Conservation (phyloP, 768 basidiomycete species). For the Suillus sp. region DNA sequence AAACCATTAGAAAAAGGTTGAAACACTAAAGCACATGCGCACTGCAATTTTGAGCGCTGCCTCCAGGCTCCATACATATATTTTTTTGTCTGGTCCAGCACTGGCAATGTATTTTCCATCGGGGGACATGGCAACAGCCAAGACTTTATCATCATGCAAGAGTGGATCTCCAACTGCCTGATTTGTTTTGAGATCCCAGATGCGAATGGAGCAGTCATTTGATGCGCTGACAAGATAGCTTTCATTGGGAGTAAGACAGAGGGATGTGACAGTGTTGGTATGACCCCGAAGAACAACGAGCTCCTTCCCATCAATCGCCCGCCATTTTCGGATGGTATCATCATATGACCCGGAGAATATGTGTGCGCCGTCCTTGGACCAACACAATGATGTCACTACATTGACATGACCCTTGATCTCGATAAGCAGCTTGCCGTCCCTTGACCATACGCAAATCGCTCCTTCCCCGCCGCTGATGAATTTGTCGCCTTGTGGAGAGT, state of each 20-base stretch:
- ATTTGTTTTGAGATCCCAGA: background rate
- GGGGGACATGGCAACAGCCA: constrained; percentile 72
- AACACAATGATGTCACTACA: background rate
- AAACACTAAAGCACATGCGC: background rate
- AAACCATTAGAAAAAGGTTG: background rate
- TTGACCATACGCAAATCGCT: background rate
- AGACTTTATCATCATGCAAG: constrained; percentile 82
- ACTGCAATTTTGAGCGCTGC: background rate
- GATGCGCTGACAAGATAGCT: background rate
- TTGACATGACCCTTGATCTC: background rate
- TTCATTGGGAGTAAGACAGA: background rate
- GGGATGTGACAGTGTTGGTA: background rate
- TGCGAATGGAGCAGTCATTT: background rate
- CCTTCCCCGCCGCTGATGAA: background rate
- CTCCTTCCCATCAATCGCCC: background rate
- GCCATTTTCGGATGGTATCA: background rate
- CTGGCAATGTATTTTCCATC: constrained; percentile 82
- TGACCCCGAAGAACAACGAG: background rate
- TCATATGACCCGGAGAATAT: background rate
- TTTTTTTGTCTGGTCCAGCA: constrained; percentile 72
- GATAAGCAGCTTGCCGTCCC: background rate
- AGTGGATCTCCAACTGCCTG: constrained; percentile 34
- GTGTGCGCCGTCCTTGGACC: background rate
- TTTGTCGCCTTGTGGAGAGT: background rate
- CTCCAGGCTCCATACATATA: constrained; percentile 82